These are phyloP conservation scores for Podaxis sp. DNA, from an alignment of 768 basidiomycete genomes.

Conservation along the genomic window DNA sequence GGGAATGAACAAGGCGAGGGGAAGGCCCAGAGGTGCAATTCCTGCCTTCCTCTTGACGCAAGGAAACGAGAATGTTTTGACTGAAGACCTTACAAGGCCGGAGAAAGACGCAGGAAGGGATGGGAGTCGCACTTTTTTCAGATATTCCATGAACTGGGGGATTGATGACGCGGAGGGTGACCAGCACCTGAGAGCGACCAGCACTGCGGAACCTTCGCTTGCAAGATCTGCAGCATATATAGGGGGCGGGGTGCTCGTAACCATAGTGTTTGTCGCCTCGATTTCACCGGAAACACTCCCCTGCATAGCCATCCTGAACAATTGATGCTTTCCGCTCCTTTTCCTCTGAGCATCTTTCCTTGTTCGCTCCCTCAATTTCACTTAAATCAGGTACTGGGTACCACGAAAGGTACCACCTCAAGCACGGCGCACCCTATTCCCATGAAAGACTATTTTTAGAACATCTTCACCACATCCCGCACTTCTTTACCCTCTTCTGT, in stretches of 20 bases:
- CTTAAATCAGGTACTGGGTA: background rate
- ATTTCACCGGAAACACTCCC: background rate
- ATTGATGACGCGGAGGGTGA: background rate
- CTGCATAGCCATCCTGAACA: background rate
- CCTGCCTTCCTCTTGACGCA: background rate
- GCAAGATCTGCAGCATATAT: background rate
- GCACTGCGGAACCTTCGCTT: background rate
- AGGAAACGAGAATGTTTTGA: background rate
- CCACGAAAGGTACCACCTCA: background rate
- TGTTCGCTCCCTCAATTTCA: background rate
- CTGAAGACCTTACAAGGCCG: background rate
- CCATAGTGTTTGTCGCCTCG: background rate
- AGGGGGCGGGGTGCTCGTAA: background rate
- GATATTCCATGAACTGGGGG: background rate
- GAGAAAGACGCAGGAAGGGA: background rate
- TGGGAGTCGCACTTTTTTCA: background rate
- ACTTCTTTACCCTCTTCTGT: background rate
- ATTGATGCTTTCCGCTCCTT: background rate
- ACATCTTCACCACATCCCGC: background rate
- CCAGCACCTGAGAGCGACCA: conserved; percentile 9
- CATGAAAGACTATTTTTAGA: background rate
- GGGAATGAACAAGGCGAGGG: background rate
- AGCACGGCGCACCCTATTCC: background rate
- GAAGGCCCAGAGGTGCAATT: background rate
- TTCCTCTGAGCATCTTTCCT: background rate